Conservation (phyloP, 2,329 filamentous ascomycete genomes). For the Lithohypha guttulata region DNA sequence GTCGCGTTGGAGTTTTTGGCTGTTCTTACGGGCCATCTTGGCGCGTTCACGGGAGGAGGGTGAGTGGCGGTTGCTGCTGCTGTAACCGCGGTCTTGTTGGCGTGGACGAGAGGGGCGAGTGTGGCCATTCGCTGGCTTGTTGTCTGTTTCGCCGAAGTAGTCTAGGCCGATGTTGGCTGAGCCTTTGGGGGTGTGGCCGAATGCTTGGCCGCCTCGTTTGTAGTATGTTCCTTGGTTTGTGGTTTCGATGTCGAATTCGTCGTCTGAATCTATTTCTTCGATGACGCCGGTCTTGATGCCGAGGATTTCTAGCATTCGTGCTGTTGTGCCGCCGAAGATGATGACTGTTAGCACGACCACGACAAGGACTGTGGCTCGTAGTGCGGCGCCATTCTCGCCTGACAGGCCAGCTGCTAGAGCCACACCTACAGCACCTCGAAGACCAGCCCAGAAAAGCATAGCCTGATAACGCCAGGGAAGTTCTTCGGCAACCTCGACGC, state of each 20-base stretch:
- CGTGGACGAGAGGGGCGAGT: constrained; percentile 9
- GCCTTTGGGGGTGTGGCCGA: constrained; percentile 64
- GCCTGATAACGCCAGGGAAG: constrained; percentile 90
- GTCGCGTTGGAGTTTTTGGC: constrained; percentile 35
- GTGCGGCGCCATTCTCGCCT: constrained; percentile 67
- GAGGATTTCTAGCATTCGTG: constrained; percentile 92
- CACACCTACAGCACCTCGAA: constrained; percentile 90
- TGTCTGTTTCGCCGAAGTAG: constrained; percentile 32
- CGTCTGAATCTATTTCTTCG: constrained; percentile 93
- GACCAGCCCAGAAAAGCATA: constrained; percentile 99
- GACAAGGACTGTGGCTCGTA: constrained; percentile 91
- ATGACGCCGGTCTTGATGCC: constrained; percentile 94
- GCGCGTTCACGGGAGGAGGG: constrained; percentile 29
- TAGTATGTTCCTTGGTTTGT: constrained; percentile 63
- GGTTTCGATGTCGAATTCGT: constrained; percentile 92
- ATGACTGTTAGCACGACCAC: constrained; percentile 97
- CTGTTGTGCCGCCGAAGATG: constrained; percentile 95
- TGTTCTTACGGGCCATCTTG: constrained; percentile 36
- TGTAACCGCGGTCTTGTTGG: constrained; percentile 37
- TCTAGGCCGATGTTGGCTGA: constrained; percentile 49
- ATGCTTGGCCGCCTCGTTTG: constrained; percentile 61
- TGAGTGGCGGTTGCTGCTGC: constrained; percentile 47
- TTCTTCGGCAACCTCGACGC: constrained; percentile 64
- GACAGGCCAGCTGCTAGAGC: constrained; percentile 80
- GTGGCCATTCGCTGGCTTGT: constrained; percentile 24